phyloP scores from a whole-genome alignment of 345 rosid species.

The Euphorbia tirucalli region DNA sequence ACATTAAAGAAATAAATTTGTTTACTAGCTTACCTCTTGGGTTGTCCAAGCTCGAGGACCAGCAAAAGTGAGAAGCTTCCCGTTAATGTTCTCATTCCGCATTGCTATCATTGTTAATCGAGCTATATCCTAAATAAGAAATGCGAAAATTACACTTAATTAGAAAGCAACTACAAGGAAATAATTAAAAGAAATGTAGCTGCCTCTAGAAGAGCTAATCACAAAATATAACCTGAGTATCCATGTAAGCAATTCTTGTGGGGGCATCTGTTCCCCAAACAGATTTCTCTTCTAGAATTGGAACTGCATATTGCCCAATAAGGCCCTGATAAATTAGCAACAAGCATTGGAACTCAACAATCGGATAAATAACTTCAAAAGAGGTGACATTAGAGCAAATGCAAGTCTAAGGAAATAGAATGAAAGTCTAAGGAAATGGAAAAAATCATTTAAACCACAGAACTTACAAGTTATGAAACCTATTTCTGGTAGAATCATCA shows the following conservation, averaged over 20 bases:
- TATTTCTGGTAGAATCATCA: not conserved
- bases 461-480: not conserved
- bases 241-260: slow-evolving; percentile 96
- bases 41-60: slow-evolving; percentile 99
- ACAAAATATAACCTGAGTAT: slow-evolving; percentile 66
- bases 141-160: slow-evolving; percentile 1
- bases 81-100: slow-evolving; percentile 64
- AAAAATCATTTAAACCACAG: not conserved
- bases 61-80: slow-evolving; percentile 86
- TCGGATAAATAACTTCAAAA: not conserved
- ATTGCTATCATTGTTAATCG: slow-evolving; percentile 81
- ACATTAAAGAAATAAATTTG: not conserved
- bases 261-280: slow-evolving; percentile 99
- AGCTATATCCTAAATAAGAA: slow-evolving; percentile 70
- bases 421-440: too few species aligned
- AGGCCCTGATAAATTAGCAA: slow-evolving; percentile 53
- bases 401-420: not conserved
- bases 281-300: slow-evolving; percentile 88
- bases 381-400: not conserved
- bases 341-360: slow-evolving; percentile 5
- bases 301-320: slow-evolving; percentile 95
- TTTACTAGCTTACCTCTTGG: slow-evolving; percentile 62
- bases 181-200: not conserved
- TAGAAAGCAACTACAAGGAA: not conserved
- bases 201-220: not conserved